These are phyloP conservation scores for Calocera cornea DNA, from an alignment of 768 basidiomycete species.

Conservation along the genomic window DNA sequence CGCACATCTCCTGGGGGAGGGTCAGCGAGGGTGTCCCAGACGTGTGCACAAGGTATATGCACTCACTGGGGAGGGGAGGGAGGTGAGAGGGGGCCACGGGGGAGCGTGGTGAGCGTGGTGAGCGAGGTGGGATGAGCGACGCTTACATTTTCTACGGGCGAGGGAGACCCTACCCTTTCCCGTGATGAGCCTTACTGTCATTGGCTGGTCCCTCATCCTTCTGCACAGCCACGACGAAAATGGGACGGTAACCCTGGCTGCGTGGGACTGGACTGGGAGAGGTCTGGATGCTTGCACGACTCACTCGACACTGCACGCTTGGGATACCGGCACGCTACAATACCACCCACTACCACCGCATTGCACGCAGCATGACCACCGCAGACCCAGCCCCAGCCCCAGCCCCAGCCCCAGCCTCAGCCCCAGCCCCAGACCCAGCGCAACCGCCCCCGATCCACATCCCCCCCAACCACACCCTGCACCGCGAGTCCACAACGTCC, in stretches of 20 bases:
- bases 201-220: not conserved
- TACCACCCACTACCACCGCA: too few species aligned
- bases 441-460: constrained; percentile 21
- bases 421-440: not conserved
- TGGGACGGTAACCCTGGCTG: not conserved
- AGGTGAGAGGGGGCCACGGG: too few species aligned
- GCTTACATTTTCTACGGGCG: not conserved
- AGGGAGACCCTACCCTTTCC: not conserved
- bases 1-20: constrained; percentile 57
- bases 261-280: not conserved
- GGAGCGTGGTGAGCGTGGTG: too few species aligned
- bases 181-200: not conserved
- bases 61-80: not conserved
- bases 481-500: constrained; percentile 68
- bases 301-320: not conserved
- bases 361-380: too few species aligned
- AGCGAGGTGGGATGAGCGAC: not conserved
- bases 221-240: not conserved
- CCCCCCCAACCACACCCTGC: constrained; percentile 63
- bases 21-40: not conserved
- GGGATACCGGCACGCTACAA: too few species aligned
- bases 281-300: not conserved
- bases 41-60: not conserved
- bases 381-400: too few species aligned
- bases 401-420: too few species aligned